phyloP scores from a whole-genome alignment of 1,284 basidiomycete genomes.

The Gymnopus androsaceus region DNA sequence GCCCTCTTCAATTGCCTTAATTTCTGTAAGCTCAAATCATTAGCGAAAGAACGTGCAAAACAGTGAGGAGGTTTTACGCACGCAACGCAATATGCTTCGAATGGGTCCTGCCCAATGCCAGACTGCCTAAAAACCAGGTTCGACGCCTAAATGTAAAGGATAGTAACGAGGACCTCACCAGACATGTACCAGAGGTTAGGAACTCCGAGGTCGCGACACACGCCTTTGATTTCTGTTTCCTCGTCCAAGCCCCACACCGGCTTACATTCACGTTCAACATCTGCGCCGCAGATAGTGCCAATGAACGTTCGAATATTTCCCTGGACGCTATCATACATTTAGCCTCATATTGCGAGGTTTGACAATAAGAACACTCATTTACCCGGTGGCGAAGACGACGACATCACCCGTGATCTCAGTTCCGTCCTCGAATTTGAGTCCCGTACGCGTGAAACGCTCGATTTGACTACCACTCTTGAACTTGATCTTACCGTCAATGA shows the following conservation, averaged over 20 bases:
- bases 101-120: too few relatives aligned
- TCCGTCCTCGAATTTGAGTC: constrained; percentile 65
- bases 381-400: constrained; percentile 66
- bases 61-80: too few relatives aligned
- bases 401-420: constrained; percentile 61
- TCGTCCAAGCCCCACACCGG: constrained; percentile 64
- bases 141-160: too few relatives aligned
- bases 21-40: too few relatives aligned
- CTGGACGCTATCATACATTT: constrained; percentile 18
- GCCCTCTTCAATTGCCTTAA: too few relatives aligned
- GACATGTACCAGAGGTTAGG: constrained; percentile 57
- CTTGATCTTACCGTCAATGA: constrained; percentile 71
- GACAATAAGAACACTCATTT: constrained; percentile 30
- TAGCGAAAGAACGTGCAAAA: too few relatives aligned
- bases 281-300: constrained; percentile 45
- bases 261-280: constrained; percentile 45
- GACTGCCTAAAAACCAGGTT: too few relatives aligned
- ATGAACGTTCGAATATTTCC: constrained; percentile 27
- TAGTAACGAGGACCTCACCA: too few relatives aligned
- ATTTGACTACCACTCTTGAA: constrained; percentile 64
- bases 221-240: constrained; percentile 63
- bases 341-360: neutral
- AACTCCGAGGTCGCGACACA: constrained; percentile 56
- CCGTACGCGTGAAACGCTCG: constrained; percentile 49
- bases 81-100: too few relatives aligned